Percentiles rank a stretch among this genome's conserved stretches.
Evolutionary conservation across 768 basidiomycete species (phyloP).

Genomic region (Cystobasidium tubakii): DNA sequence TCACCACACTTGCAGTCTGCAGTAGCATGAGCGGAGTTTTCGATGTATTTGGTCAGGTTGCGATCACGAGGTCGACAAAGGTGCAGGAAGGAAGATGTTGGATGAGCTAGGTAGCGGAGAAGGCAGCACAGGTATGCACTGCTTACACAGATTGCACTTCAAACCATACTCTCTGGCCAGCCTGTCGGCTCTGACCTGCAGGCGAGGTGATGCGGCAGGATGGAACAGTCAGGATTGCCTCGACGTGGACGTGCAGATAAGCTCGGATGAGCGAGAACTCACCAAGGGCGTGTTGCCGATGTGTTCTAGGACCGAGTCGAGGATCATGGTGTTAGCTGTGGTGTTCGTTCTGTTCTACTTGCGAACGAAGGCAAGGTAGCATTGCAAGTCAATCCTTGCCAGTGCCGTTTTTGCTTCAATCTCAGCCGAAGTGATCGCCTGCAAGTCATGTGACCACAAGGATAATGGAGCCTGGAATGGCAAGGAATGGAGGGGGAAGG

Average conservation of each 20-base stretch:
- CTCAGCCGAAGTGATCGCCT: neutral
- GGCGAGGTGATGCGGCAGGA: neutral
- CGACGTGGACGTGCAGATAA: neutral
- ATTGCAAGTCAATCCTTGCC: too few species aligned
- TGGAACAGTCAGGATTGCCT: too few species aligned
- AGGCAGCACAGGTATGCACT: neutral
- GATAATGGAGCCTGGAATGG: too few species aligned
- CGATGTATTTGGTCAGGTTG: neutral
- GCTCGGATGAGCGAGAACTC: too few species aligned
- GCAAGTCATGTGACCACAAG: neutral
- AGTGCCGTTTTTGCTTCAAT: too few species aligned
- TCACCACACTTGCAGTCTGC: slow-evolving; percentile 34
- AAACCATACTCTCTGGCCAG: slow-evolving; percentile 68
- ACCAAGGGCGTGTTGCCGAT: slow-evolving; percentile 81
- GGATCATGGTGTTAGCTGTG: slow-evolving; percentile 49
- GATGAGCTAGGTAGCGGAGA: neutral
- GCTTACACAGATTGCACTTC: slow-evolving; percentile 82
- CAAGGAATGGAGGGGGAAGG: too few species aligned
- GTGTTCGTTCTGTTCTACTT: neutral
- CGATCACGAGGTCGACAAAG: neutral
- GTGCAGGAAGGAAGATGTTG: neutral
- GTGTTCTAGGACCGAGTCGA: slow-evolving; percentile 73
- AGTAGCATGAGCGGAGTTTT: neutral
- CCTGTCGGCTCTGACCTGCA: slow-evolving; percentile 65
- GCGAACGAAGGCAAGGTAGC: neutral